Conservation (phyloP, 345 rosid genomes). For the Gossypium rotundifolium region DNA sequence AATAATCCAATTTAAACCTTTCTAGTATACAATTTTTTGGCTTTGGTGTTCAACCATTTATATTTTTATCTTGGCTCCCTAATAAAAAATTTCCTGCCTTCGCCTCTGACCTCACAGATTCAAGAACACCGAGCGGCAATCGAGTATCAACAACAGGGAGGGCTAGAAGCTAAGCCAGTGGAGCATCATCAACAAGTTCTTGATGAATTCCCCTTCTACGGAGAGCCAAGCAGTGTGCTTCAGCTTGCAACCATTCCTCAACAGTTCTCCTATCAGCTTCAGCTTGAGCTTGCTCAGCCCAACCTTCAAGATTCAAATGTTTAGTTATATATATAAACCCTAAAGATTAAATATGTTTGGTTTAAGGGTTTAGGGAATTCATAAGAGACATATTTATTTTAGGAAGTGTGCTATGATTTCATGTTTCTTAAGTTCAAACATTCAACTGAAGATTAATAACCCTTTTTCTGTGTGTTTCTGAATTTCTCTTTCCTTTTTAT, state of each 20-base stretch:
- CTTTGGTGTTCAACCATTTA: not conserved
- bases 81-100: too few relatives aligned
- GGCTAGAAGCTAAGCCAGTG: constrained; percentile 42
- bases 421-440: not conserved
- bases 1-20: too few relatives aligned
- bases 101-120: constrained; percentile 24
- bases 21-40: too few relatives aligned
- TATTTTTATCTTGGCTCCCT: too few relatives aligned
- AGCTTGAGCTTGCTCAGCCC: constrained; percentile 79
- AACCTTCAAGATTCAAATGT: constrained; percentile 31
- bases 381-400: not conserved
- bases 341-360: too few relatives aligned
- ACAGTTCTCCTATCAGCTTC: constrained; percentile 54
- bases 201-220: constrained; percentile 59
- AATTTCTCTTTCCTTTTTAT: not conserved
- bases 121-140: constrained; percentile 46
- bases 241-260: constrained; percentile 51
- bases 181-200: constrained; percentile 41
- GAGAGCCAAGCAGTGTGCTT: constrained; percentile 60
- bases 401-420: not conserved
- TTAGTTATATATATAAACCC: not conserved
- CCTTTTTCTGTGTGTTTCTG: not conserved
- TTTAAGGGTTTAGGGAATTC: too few relatives aligned
- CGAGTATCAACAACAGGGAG: constrained; percentile 54
- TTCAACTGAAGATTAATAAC: constrained; percentile 1